phyloP scores from a whole-genome alignment of 208 protist genomes.

The Leishmania arabica region DNA sequence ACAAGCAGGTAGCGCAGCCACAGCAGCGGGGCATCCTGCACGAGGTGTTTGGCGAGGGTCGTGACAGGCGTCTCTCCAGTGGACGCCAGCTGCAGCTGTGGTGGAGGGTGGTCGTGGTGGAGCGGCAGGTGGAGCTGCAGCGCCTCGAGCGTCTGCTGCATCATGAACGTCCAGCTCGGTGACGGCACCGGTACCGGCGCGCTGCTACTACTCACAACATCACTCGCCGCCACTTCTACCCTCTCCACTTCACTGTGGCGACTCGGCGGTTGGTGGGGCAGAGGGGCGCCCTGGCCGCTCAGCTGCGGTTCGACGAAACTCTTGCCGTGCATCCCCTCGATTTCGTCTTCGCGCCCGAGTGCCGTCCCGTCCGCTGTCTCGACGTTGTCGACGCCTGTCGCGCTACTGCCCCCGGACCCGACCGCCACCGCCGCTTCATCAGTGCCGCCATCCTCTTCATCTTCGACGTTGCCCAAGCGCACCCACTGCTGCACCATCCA shows the following conservation, averaged over 20 bases:
- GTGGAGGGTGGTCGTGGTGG: background rate
- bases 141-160: slow-evolving; percentile 30
- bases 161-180: slow-evolving; percentile 6
- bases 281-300: background rate
- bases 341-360: background rate
- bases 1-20: slow-evolving; percentile 33
- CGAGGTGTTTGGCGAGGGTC: slow-evolving; percentile 16
- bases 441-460: slow-evolving; percentile 10
- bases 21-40: slow-evolving; percentile 31
- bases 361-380: background rate
- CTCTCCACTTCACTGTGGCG: background rate
- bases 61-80: background rate
- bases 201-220: background rate
- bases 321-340: background rate
- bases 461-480: slow-evolving; percentile 13
- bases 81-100: background rate
- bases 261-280: background rate
- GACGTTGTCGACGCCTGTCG: background rate
- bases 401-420: background rate
- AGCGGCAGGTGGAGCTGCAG: slow-evolving; percentile 29
- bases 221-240: background rate
- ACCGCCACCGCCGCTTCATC: background rate
- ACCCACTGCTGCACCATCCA: slow-evolving; percentile 32
- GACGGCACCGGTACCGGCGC: background rate
- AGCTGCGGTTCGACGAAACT: background rate